Percentiles rank a stretch among this genome's conserved stretches.
phyloP scores from a whole-genome alignment of 1,284 basidiomycete species.

The Coniferiporia weirii region DNA sequence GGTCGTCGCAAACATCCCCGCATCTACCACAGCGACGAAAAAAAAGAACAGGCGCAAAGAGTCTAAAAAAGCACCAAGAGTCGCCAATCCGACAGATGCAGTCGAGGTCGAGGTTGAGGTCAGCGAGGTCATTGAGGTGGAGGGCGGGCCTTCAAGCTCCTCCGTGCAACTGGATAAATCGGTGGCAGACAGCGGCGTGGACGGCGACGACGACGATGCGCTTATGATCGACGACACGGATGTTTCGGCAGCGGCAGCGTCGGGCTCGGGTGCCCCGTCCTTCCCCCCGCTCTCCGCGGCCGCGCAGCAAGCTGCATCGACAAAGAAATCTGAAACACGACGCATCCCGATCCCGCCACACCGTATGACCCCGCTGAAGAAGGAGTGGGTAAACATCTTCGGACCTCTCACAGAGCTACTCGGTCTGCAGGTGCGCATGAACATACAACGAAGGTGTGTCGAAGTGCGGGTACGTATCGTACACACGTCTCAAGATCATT shows the following conservation, averaged over 20 bases:
- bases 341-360: constrained; percentile 92
- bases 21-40: constrained; percentile 4
- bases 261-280: constrained; percentile 43
- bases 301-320: constrained; percentile 44
- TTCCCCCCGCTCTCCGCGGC: constrained; percentile 62
- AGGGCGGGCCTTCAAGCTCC: not conserved
- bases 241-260: constrained; percentile 31
- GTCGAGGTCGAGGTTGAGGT: not conserved
- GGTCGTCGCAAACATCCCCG: constrained; percentile 8
- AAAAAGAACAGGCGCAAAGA: constrained; percentile 17
- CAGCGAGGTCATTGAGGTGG: constrained; percentile 5
- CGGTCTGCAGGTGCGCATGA: constrained; percentile 95
- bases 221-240: constrained; percentile 55
- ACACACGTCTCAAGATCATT: too few species aligned
- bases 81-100: not conserved
- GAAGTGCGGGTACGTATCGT: constrained; percentile 79
- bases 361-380: constrained; percentile 95
- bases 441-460: constrained; percentile 81
- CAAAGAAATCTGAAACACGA: constrained; percentile 71
- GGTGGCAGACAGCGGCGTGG: not conserved
- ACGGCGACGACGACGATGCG: constrained; percentile 46
- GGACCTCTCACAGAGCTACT: constrained; percentile 94
- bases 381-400: constrained; percentile 97
- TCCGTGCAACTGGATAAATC: not conserved
- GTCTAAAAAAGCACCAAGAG: constrained; percentile 7